These are phyloP conservation scores for Vaccinium macrocarpon DNA, from an alignment of 148 eudicot species.

Conservation along the genomic window DNA sequence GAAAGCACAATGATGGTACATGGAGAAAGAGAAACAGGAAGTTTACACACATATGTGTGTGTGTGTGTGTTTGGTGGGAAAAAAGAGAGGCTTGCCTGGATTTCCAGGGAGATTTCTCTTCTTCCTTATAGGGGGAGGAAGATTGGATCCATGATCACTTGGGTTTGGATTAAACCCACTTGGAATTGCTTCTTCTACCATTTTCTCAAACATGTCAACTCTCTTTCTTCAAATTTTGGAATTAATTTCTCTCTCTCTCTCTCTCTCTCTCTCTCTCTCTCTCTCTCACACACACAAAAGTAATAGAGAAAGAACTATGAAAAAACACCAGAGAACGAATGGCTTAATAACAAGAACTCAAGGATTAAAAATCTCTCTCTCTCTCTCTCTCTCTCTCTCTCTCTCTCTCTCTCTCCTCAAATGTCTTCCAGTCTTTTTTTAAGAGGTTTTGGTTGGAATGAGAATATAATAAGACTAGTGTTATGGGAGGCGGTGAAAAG, in stretches of 20 bases:
- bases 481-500: slow-evolving; percentile 66
- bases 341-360: slow-evolving; percentile 14
- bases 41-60: background rate
- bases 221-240: background rate
- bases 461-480: slow-evolving; percentile 2
- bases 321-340: slow-evolving; percentile 12
- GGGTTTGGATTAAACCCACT: slow-evolving; percentile 43
- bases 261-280: slow-evolving; percentile 12
- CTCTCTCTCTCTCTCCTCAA: slow-evolving; percentile 18
- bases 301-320: background rate
- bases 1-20: no score
- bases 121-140: slow-evolving; percentile 54
- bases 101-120: slow-evolving; percentile 86
- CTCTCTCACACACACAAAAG: background rate
- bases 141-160: slow-evolving; percentile 36
- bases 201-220: slow-evolving; percentile 22
- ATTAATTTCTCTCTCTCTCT: slow-evolving; percentile 2
- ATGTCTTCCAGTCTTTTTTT: slow-evolving; percentile 20
- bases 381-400: slow-evolving; percentile 17
- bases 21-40: no score
- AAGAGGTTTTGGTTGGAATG: slow-evolving; percentile 27
- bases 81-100: slow-evolving; percentile 30
- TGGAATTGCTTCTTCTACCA: slow-evolving; percentile 59
- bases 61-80: background rate
- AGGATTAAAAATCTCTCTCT: slow-evolving; percentile 11